phyloP scores from a whole-genome alignment of 2,329 filamentous ascomycete genomes.

The Aspergillus aculeatinus region DNA sequence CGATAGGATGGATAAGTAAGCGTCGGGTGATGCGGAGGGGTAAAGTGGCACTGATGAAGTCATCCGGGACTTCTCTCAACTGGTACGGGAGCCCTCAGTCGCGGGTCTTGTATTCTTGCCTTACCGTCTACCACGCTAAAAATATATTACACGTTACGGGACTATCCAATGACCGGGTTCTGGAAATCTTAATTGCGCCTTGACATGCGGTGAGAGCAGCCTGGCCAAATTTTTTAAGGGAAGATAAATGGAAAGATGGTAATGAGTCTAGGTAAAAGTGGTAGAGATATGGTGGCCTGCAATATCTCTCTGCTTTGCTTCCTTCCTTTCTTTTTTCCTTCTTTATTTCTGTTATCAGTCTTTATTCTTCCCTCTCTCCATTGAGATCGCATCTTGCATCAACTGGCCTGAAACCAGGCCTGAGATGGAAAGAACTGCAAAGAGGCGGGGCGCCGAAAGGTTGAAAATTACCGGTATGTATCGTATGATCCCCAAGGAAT shows the following conservation, averaged over 20 bases:
- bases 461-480: conserved; percentile 4
- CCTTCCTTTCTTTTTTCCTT: too few species aligned
- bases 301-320: not conserved
- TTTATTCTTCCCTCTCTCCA: too few species aligned
- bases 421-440: not conserved
- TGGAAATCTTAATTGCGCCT: not conserved
- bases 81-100: not conserved
- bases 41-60: not conserved
- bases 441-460: not conserved
- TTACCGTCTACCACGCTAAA: not conserved
- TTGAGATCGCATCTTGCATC: too few species aligned
- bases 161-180: not conserved
- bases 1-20: conserved; percentile 12
- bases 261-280: too few species aligned
- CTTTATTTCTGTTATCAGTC: too few species aligned
- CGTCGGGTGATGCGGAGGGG: not conserved
- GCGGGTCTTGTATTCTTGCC: not conserved
- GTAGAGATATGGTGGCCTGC: too few species aligned
- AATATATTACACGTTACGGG: not conserved
- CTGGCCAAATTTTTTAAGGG: too few species aligned
- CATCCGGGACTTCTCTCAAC: not conserved
- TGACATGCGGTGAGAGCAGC: not conserved
- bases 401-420: too few species aligned
- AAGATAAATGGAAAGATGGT: too few species aligned
- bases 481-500: conserved; percentile 17